phyloP scores from a whole-genome alignment of 768 basidiomycete species.

The Tulasnella calospora region DNA sequence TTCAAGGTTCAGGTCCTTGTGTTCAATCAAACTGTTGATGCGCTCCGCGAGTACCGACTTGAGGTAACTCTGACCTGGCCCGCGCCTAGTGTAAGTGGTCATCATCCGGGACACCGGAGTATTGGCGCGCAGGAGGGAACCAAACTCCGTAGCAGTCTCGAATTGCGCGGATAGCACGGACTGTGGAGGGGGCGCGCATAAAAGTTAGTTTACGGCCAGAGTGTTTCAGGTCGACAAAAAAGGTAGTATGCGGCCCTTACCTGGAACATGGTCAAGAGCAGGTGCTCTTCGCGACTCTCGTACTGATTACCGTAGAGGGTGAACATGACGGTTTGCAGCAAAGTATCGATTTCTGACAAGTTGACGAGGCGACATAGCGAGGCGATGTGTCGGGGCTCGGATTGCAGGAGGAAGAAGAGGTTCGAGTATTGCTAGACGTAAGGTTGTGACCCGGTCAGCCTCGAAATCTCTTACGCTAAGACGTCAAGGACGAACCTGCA shows the following conservation, averaged over 20 bases:
- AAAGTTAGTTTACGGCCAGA: neutral
- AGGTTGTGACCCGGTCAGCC: neutral
- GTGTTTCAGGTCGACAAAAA: neutral
- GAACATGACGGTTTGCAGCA: slow-evolving; percentile 99
- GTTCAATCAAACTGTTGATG: slow-evolving; percentile 97
- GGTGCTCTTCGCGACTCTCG: slow-evolving; percentile 95
- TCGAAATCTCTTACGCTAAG: neutral
- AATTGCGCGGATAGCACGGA: slow-evolving; percentile 98
- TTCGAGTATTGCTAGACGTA: slow-evolving; percentile 84
- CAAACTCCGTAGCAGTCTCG: slow-evolving; percentile 97
- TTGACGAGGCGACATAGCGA: slow-evolving; percentile 94
- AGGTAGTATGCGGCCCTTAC: slow-evolving; percentile 32
- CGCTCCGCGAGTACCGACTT: slow-evolving; percentile 96
- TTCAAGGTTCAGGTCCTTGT: slow-evolving; percentile 98
- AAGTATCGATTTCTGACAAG: slow-evolving; percentile 94
- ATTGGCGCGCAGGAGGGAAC: slow-evolving; percentile 96
- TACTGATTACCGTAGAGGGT: slow-evolving; percentile 99
- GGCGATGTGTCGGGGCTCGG: slow-evolving; percentile 95
- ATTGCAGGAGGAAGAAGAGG: slow-evolving; percentile 96
- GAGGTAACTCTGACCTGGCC: slow-evolving; percentile 96
- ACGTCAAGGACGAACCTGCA: slow-evolving; percentile 38
- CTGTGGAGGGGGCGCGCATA: slow-evolving; percentile 41
- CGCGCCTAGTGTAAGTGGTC: slow-evolving; percentile 98
- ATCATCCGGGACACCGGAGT: slow-evolving; percentile 99
- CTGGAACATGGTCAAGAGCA: slow-evolving; percentile 96